Evolutionary conservation across 2,329 filamentous ascomycete species (phyloP), one percentile per base, ranked within the genome.

Genomic region (Aspergillus bombycis): DNA sequence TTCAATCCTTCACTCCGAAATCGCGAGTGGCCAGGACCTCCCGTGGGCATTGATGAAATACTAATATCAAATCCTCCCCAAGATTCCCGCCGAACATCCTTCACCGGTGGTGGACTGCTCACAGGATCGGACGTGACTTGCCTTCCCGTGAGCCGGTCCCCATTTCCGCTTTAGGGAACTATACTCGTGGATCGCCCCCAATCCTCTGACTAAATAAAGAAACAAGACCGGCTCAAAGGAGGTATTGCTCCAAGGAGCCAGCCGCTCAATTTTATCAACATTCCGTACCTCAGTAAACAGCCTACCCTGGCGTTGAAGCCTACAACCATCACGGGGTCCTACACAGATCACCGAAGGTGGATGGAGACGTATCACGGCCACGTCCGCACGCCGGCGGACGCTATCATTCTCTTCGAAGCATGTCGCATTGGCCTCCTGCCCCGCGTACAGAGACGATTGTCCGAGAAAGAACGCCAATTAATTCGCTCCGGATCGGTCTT

Each of bases 361-460:
- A 98, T 98, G 94, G 95, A 99, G 83, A 99, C 95, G 54, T 99
- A 98, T 77, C 87, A 94, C 82, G 95, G 95, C 66, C 91, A 92
- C 77, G 94, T 99, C 75, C 92, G 94, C 80, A 96, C 94, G n/a
- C 94, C 95, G 45, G 90, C 89, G 73, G 95, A 99, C 80, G 95
- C 95, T 71, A 97, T 99, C 81, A 94, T 97, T 76, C 85, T 99
- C n/a, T 98, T 99, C 76, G 95, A 98, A 80, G 95, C 95, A 65
- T 99, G 94, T 79, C 87, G 94, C 68, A 84, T 97, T 53, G 95
- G 95, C 60, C 83, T 96, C 56, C 83, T 98, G 55, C 95, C 95
- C 34, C 89, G 95, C 69, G 95, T 99, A 7, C 95, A 98, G 82
- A 87, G 95, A 70, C 87, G 95, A 72, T 82, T 97, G 64, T 98